A percentile compares a stretch with the other conserved stretches of the same genome.
phyloP scores from a whole-genome alignment of 1,284 basidiomycete genomes.

The Malassezia pachydermatis region DNA sequence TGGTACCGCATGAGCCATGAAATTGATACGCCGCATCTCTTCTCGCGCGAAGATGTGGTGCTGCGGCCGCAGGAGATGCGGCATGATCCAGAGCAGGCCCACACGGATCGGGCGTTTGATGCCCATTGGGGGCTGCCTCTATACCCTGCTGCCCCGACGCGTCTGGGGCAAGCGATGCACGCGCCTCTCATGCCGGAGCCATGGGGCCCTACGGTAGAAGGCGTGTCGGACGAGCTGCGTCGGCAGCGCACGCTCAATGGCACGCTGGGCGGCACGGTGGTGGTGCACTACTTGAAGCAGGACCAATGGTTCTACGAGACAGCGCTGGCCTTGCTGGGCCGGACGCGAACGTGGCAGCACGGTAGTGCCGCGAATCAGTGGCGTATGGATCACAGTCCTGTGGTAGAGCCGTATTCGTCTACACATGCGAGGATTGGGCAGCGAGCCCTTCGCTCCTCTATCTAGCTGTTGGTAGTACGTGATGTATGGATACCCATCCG shows the following conservation, averaged over 20 bases:
- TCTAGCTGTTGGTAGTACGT: neutral
- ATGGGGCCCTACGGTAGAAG: constrained; percentile 19
- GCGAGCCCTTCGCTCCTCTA: neutral
- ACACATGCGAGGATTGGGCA: neutral
- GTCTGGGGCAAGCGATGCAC: neutral
- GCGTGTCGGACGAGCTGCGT: constrained; percentile 53
- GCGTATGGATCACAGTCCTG: constrained; percentile 37
- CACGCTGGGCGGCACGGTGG: constrained; percentile 69
- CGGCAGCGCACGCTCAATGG: constrained; percentile 44
- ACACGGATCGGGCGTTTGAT: neutral
- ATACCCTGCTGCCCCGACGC: neutral
- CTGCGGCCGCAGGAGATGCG: constrained; percentile 42
- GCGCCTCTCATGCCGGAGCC: constrained; percentile 7
- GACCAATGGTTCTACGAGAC: constrained; percentile 93
- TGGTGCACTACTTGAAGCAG: constrained; percentile 94
- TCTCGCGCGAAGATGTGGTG: constrained; percentile 41
- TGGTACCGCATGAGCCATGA: constrained; percentile 35
- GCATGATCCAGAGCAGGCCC: neutral
- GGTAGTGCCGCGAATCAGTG: constrained; percentile 33
- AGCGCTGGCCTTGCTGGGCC: constrained; percentile 71
- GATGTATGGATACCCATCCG: constrained; percentile 32
- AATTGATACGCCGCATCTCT: constrained; percentile 26
- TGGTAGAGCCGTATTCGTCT: neutral
- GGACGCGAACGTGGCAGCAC: constrained; percentile 54
- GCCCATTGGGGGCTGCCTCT: neutral